Conservation (phyloP, 768 basidiomycete species). For the Vararia minispora region DNA sequence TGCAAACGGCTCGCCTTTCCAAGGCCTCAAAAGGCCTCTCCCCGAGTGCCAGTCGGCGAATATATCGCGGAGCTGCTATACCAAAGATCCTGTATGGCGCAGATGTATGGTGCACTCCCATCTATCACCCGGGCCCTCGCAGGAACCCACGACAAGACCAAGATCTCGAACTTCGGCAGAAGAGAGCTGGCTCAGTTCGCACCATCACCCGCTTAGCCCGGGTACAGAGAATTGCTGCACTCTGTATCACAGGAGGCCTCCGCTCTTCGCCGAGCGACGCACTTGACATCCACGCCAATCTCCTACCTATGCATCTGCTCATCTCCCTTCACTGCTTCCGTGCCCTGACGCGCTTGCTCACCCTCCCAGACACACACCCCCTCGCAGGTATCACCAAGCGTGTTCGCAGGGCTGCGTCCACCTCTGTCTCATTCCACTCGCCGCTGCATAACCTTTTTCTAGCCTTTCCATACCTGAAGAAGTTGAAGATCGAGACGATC, state of each 20-base stretch:
- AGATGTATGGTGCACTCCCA: slow-evolving; percentile 11
- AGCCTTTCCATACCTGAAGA: not conserved
- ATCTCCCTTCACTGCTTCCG: slow-evolving; percentile 3
- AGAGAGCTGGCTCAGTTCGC: not conserved
- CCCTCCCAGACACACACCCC: slow-evolving; percentile 10
- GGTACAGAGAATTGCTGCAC: slow-evolving; percentile 13
- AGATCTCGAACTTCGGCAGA: too few species aligned
- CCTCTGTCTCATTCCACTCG: not conserved
- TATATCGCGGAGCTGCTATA: slow-evolving; percentile 12
- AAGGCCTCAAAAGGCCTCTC: slow-evolving; percentile 3
- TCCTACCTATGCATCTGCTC: slow-evolving; percentile 3
- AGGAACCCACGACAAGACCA: not conserved
- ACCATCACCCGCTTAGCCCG: not conserved
- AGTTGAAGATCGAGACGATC: slow-evolving; percentile 6
- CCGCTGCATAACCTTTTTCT: slow-evolving; percentile 12
- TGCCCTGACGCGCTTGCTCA: slow-evolving; percentile 3
- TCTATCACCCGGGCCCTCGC: rapidly evolving
- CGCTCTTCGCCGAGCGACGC: slow-evolving; percentile 8
- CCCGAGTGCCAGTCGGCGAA: not conserved
- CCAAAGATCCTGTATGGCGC: slow-evolving; percentile 18
- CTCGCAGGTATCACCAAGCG: not conserved
- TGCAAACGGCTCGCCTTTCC: not conserved
- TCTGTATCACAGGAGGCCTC: slow-evolving; percentile 14
- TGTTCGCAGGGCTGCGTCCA: not conserved
- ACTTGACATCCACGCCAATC: slow-evolving; percentile 2